Base-by-base conservation (phyloP, 176 grass and related monocot species). In the Pontederia paniculata region DNA sequence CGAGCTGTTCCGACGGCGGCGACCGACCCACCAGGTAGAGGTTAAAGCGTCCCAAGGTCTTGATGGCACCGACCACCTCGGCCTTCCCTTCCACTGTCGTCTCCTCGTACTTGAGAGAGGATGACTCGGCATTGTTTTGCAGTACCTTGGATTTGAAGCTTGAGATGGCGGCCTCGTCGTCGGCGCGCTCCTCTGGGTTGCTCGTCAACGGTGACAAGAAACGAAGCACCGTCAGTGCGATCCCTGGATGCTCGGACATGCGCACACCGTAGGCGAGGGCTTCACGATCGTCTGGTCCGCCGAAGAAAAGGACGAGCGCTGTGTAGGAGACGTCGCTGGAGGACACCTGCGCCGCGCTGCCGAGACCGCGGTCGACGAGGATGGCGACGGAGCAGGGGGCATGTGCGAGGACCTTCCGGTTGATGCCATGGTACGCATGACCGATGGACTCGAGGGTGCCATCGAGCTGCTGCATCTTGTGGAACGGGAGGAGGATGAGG, bases 341-440 rank as follows among this genome's bases (percentile, higher is more conserved):
- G 42, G 43, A 45, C 4, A 46, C 42, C 41, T 62, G 58, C 10
- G 43, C 17, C 7, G 42, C 8, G 58, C 58, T 17, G 0, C 58
- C 58, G 18, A 62, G 43, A 17, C 43, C 58, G 17, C 58, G 58
- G 58, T 62, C 58, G 42, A 62, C 58, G 58, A 62, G 58, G 58
- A 62, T 62, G 43, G 58, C 58, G 17, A 62, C 58, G 1, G 58
- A 62, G 58, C 58, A 62, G 12, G 43, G 58, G 17, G 58, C 58
- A 10, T 62, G n/a, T 17, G 42, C 42, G 18, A 62, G 43, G 17
- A 62, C 58, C 42, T 43, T 17, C 58, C 45, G 2, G 17, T 62
- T 62, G 42, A 62, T 45, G 9, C 13, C 2, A 2, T 45, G 58
- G 17, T 23, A 62, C 10, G 58, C 42, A 43, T 19, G 11, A 17